Percentiles rank a stretch among this genome's conserved stretches.
phyloP scores from a whole-genome alignment of 352 stramenopile species.

The Globisporangium uncinulatum region DNA sequence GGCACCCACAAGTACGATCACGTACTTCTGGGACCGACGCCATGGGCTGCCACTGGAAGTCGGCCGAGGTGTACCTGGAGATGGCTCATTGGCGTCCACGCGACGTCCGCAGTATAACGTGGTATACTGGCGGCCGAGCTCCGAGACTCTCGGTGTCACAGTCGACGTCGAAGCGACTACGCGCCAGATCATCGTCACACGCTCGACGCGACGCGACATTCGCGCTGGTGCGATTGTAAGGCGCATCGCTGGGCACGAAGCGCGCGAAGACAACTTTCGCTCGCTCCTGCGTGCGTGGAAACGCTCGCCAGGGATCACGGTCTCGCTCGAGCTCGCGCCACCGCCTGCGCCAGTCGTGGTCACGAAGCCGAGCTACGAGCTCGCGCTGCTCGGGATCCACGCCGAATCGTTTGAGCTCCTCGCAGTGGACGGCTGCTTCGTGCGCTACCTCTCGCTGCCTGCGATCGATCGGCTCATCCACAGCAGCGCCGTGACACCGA shows the following conservation, averaged over 20 bases:
- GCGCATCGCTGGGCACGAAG: not conserved
- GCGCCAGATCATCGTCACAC: constrained; percentile 8
- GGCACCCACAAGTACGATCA: not conserved
- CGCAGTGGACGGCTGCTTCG: not conserved
- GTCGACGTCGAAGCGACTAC: constrained; percentile 8
- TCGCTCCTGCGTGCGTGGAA: not conserved
- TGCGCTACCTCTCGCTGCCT: constrained; percentile 8
- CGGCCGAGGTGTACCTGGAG: not conserved
- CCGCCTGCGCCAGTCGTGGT: constrained; percentile 1
- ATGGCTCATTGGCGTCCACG: too few species aligned
- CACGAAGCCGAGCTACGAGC: constrained; percentile 9
- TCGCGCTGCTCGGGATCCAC: constrained; percentile 7
- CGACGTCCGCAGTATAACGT: not conserved
- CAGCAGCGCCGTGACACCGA: not conserved
- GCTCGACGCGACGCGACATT: constrained; percentile 3
- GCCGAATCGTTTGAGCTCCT: constrained; percentile 5
- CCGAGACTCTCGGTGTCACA: constrained; percentile 10
- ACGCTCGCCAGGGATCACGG: constrained; percentile 4
- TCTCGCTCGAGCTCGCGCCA: constrained; percentile 7
- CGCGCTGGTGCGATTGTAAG: not conserved
- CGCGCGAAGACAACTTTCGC: constrained; percentile 6
- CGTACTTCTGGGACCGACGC: constrained; percentile 7
- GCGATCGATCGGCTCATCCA: constrained; percentile 7
- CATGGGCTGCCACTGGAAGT: constrained; percentile 4
- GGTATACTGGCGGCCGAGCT: constrained; percentile 4